Evolutionary conservation across 768 basidiomycete species (phyloP).

Genomic region (Sarcodon aspratus): DNA sequence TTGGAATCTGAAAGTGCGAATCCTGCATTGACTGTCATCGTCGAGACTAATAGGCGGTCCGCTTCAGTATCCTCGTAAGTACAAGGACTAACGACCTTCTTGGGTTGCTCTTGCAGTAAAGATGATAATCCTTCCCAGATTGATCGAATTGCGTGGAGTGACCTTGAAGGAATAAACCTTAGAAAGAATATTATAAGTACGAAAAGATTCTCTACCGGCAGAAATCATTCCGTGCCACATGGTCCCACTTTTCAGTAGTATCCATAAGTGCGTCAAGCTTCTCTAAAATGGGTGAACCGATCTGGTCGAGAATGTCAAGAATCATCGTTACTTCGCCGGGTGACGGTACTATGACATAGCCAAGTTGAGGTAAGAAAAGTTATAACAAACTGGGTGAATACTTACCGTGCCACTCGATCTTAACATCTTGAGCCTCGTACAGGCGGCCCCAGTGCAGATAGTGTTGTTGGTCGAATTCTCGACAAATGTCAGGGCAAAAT

Average conservation of each 20-base stretch:
- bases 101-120: constrained; percentile 45
- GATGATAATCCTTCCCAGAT: constrained; percentile 71
- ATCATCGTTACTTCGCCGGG: constrained; percentile 69
- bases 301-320: constrained; percentile 60
- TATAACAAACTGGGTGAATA: not conserved
- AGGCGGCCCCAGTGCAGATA: constrained; percentile 70
- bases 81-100: constrained; percentile 46
- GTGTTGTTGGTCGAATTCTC: constrained; percentile 55
- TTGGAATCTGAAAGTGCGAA: constrained; percentile 61
- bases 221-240: constrained; percentile 63
- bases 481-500: constrained; percentile 1
- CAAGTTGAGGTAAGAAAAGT: constrained; percentile 5
- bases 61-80: constrained; percentile 52
- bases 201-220: constrained; percentile 45
- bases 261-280: constrained; percentile 55
- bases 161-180: constrained; percentile 28
- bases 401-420: constrained; percentile 82
- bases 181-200: not conserved
- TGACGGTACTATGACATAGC: constrained; percentile 35
- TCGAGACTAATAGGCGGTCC: constrained; percentile 55
- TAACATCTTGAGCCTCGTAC: constrained; percentile 68
- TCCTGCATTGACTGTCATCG: constrained; percentile 60
- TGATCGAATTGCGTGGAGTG: constrained; percentile 61
- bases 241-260: constrained; percentile 49
- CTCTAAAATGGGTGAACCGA: constrained; percentile 56